These are phyloP conservation scores for Acer saccharum DNA, from an alignment of 345 rosid species.

Conservation along the genomic window DNA sequence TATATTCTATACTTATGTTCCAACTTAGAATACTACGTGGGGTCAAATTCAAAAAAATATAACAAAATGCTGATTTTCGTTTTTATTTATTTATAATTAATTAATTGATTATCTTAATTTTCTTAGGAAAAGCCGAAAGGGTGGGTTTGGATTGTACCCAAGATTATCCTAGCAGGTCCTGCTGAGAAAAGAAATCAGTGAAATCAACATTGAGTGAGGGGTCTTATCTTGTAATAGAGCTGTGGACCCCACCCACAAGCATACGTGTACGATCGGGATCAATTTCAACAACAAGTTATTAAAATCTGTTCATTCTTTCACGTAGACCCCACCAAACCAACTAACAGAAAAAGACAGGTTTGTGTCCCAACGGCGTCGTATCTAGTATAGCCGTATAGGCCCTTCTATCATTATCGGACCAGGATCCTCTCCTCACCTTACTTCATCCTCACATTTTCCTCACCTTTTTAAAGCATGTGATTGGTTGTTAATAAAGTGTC, in stretches of 20 bases:
- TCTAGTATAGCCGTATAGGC: not conserved
- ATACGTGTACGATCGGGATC: constrained; percentile 3
- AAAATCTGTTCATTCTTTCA: not conserved
- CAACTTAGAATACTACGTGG: not conserved
- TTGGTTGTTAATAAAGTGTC: too few species aligned
- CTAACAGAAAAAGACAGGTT: not conserved
- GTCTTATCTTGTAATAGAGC: constrained; percentile 29
- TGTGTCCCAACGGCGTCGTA: not conserved
- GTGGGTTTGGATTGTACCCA: not conserved
- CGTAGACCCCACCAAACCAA: not conserved
- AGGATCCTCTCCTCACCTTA: too few species aligned
- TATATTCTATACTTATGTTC: not conserved
- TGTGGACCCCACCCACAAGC: constrained; percentile 7
- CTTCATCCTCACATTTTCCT: too few species aligned
- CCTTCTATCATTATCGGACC: not conserved
- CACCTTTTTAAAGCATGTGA: too few species aligned
- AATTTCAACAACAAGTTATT: not conserved
- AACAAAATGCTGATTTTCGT: constrained; percentile 1
- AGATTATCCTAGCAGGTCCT: not conserved
- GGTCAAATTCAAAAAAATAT: not conserved
- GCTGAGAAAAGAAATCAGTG: not conserved
- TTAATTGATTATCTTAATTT: not conserved
- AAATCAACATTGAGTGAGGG: too few species aligned
- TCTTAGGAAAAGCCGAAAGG: constrained; percentile 10
- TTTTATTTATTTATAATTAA: not conserved